Conservation (phyloP, 1,284 basidiomycete genomes). For the Lentinula novae-zelandiae region DNA sequence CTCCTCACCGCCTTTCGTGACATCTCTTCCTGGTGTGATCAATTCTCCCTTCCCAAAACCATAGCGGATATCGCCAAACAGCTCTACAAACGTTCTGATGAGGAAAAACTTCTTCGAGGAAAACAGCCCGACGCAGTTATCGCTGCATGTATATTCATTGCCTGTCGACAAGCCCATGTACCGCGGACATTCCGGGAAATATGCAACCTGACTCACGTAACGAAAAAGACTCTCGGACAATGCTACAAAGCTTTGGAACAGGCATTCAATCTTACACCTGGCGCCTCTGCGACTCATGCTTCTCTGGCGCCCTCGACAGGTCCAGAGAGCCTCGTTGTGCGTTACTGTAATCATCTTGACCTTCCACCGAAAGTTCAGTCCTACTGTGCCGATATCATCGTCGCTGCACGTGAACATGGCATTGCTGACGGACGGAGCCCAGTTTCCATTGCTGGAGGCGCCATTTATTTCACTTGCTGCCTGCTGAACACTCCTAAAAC, state of each 20-base stretch:
- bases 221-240: conserved; percentile 93
- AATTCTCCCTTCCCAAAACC: conserved; percentile 92
- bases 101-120: conserved; percentile 89
- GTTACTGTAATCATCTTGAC: conserved; percentile 92
- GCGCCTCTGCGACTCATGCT: conserved; percentile 48
- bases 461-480: conserved; percentile 90
- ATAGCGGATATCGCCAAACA: conserved; percentile 97
- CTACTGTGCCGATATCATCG: conserved; percentile 84
- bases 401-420: conserved; percentile 77
- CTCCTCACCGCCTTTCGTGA: conserved; percentile 87
- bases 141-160: conserved; percentile 97
- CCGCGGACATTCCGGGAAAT: conserved; percentile 96
- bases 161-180: conserved; percentile 91
- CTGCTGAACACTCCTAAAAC: conserved; percentile 75
- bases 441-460: conserved; percentile 93
- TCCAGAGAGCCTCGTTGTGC: conserved; percentile 86
- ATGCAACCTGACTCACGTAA: conserved; percentile 88
- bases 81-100: conserved; percentile 94
- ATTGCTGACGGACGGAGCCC: conserved; percentile 93
- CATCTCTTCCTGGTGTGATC: conserved; percentile 91
- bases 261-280: conserved; percentile 85
- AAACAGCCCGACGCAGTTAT: conserved; percentile 93
- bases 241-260: conserved; percentile 93
- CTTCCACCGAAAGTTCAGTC: conserved; percentile 81
- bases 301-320: conserved; percentile 48